These are phyloP conservation scores for Grosmannia penicillata DNA, from an alignment of 2,329 filamentous ascomycete genomes.

Conservation along the genomic window DNA sequence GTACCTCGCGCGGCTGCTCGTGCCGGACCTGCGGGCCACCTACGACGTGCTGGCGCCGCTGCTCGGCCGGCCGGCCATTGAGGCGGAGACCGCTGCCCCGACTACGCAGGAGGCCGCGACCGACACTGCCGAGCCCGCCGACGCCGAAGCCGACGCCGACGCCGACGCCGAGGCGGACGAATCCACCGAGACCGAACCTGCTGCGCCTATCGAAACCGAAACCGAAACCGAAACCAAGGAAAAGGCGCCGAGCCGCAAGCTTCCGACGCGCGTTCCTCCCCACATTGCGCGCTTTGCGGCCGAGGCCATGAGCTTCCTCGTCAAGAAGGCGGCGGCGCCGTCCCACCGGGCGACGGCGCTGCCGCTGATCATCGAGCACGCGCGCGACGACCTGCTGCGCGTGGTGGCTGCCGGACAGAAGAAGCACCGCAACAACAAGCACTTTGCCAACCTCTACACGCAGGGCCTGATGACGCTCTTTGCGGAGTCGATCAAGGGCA, in stretches of 20 bases:
- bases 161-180: neutral
- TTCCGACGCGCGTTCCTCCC: conserved; percentile 47
- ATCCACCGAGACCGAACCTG: no score
- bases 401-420: conserved; percentile 17
- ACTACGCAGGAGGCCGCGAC: neutral
- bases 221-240: neutral
- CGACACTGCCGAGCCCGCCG: neutral
- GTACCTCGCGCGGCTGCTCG: conserved; percentile 76
- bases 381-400: conserved; percentile 49
- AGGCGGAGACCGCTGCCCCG: neutral
- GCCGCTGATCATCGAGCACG: conserved; percentile 53
- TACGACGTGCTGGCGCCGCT: conserved; percentile 73
- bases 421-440: conserved; percentile 18
- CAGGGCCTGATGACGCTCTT: conserved; percentile 88
- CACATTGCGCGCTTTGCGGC: conserved; percentile 88
- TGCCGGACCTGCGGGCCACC: conserved; percentile 72
- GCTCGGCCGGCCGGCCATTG: conserved; percentile 50
- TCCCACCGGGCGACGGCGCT: conserved; percentile 58
- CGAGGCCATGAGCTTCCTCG: conserved; percentile 84
- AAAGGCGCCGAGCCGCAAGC: neutral
- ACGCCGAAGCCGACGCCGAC: no score
- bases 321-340: conserved; percentile 72
- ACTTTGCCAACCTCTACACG: conserved; percentile 45
- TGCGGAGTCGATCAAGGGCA: conserved; percentile 61
- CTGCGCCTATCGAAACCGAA: no score